Evolutionary conservation across 2,329 filamentous ascomycete genomes (phyloP), one percentile per base, ranked within the genome.

Genomic region (Paraconiothyrium brasiliense): DNA sequence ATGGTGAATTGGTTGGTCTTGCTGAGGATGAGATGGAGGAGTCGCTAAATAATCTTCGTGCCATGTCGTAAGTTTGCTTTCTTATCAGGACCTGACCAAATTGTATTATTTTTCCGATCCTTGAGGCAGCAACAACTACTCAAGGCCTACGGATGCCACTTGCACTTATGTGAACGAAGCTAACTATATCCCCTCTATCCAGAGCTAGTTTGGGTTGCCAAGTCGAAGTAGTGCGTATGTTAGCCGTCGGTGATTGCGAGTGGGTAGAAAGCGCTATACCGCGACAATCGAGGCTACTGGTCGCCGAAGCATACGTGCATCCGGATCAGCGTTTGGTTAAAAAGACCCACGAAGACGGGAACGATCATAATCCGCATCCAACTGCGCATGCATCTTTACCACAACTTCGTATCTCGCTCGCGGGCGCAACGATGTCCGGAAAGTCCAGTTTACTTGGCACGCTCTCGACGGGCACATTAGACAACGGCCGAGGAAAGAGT

Each of bases 401-500:
- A 62, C 94, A 98, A 76, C 82, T 98, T 49, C 89, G 94, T 24
- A 85, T 98, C 27, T 97, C 94, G 1, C 83, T 99, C 55, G 93
- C 92, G 0, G 95, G 95, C 0, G 91, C 94, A 9, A 97, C 93
- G 10, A 92, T 90, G 50, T 95, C 92, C 48, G 95, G 95, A 0
- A 99, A 99, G 78, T 97, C 94, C 1, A 96, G 92, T 35, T 81
- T 99, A 24, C 80, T 99, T 0, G 95, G 95, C 0, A 97, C 92
- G 0, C 80, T 99, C 30, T 94, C 92, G 0, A 97, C 93, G 0
- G 93, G 93, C 1, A 91, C 90, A 1, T 82, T 97, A 20, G 95
- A 99, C 75, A 97, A 98, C 76, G 94, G 94, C 0, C 86, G 94
- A 65, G 95, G 95, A 0, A 95, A 93, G 75, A 97, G 93, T 74